These are phyloP conservation scores for Ustilago esculenta DNA, from an alignment of 1,284 basidiomycete species.

Conservation along the genomic window DNA sequence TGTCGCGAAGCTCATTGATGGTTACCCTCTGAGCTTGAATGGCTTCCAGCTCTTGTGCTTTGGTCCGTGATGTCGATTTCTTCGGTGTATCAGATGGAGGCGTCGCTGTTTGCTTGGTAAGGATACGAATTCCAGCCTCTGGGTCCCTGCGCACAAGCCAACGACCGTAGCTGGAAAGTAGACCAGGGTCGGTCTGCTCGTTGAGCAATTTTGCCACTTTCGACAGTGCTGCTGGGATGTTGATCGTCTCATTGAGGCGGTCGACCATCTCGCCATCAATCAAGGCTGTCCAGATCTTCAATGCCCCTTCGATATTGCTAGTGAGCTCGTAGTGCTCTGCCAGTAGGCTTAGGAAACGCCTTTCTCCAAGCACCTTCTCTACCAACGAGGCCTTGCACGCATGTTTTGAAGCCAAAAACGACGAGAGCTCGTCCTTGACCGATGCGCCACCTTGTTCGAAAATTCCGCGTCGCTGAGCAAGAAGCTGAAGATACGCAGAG, in stretches of 20 bases:
- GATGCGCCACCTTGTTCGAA: neutral
- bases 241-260: neutral
- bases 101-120: constrained; percentile 27
- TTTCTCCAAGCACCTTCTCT: constrained; percentile 14
- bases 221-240: constrained; percentile 11
- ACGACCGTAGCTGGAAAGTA: constrained; percentile 45
- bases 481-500: constrained; percentile 17
- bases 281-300: constrained; percentile 42
- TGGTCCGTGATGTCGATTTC: constrained; percentile 14
- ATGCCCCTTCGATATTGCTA: constrained; percentile 21
- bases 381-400: constrained; percentile 34
- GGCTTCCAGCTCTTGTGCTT: constrained; percentile 33
- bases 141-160: constrained; percentile 57
- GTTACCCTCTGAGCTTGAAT: constrained; percentile 36
- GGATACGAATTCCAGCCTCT: constrained; percentile 46
- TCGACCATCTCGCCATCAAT: constrained; percentile 50
- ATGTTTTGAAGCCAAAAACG: constrained; percentile 25
- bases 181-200: constrained; percentile 10
- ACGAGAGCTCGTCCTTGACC: constrained; percentile 18
- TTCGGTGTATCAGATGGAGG: constrained; percentile 1
- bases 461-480: constrained; percentile 14
- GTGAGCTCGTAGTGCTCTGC: constrained; percentile 27
- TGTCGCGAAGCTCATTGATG: constrained; percentile 33
- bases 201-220: constrained; percentile 35
- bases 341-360: constrained; percentile 18